Evolutionary conservation across 2,329 filamentous ascomycete species (phyloP).

Genomic region (Diaporthe ilicicola): DNA sequence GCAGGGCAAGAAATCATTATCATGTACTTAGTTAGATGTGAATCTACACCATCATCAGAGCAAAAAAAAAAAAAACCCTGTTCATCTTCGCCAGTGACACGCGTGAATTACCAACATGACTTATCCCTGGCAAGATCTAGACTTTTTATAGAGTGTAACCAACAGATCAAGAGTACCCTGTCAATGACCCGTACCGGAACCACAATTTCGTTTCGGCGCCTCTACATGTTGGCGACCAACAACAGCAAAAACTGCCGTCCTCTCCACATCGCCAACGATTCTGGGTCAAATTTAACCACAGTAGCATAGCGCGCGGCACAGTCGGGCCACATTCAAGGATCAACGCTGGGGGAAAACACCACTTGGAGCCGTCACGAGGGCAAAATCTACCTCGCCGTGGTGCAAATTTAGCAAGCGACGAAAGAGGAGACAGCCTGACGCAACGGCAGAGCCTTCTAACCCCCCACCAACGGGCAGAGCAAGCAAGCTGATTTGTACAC

Average conservation of each 20-base stretch:
- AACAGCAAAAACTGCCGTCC: neutral
- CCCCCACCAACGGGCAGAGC: neutral
- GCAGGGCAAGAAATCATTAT: neutral
- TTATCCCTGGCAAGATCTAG: neutral
- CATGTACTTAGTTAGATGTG: slow-evolving; percentile 23
- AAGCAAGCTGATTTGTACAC: neutral
- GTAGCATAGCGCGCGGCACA: slow-evolving; percentile 21
- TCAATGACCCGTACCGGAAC: neutral
- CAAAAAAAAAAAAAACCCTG: neutral
- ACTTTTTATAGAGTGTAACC: neutral
- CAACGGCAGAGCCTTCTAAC: neutral
- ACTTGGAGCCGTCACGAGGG: neutral
- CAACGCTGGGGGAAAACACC: neutral
- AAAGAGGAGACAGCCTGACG: neutral
- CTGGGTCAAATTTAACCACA: slow-evolving; percentile 4
- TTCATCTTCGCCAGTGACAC: neutral
- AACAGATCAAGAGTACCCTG: slow-evolving; percentile 8
- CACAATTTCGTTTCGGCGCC: neutral
- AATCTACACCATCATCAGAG: slow-evolving; percentile 21
- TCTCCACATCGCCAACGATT: slow-evolving; percentile 11
- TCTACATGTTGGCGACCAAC: slow-evolving; percentile 9
- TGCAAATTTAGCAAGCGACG: neutral
- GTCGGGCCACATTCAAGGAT: neutral
- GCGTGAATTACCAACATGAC: neutral
- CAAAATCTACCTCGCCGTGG: neutral